These are phyloP conservation scores for Oryza nivara DNA, from an alignment of 176 grass and related monocot species.

Conservation along the genomic window DNA sequence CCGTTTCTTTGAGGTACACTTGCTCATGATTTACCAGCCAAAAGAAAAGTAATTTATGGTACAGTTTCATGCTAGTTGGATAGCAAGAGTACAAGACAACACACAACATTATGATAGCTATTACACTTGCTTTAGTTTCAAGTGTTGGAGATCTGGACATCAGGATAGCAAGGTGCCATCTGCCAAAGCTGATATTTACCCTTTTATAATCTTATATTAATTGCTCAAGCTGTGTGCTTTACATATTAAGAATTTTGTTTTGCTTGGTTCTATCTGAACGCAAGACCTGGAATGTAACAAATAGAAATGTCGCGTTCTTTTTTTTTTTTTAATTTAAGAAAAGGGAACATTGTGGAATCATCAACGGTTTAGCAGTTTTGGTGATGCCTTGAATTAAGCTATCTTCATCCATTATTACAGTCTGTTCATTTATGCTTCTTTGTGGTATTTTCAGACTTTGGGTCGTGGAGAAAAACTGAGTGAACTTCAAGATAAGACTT, in stretches of 20 bases:
- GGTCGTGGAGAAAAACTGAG: constrained; percentile 78
- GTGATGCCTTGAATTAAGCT: neutral
- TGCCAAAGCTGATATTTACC: neutral
- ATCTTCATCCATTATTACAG: neutral
- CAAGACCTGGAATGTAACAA: neutral
- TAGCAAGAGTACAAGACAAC: neutral
- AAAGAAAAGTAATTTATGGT: neutral
- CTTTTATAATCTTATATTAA: neutral
- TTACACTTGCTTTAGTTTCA: neutral
- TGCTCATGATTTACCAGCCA: neutral
- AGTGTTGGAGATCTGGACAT: neutral
- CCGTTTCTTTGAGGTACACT: neutral
- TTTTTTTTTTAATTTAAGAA: neutral
- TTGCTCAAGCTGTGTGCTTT: neutral
- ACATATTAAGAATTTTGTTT: neutral
- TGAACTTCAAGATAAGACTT: constrained; percentile 86
- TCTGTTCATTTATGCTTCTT: neutral
- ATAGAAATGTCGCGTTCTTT: neutral
- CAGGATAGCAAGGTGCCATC: neutral
- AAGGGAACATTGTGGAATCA: neutral
- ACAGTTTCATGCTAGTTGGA: neutral
- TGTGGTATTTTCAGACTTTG: constrained; percentile 63
- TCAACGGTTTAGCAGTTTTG: neutral
- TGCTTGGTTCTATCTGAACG: neutral
- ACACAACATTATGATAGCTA: constrained; percentile 18